Evolutionary conservation across 306 rosid genomes (phyloP).

Genomic region (Prunus salicina): DNA sequence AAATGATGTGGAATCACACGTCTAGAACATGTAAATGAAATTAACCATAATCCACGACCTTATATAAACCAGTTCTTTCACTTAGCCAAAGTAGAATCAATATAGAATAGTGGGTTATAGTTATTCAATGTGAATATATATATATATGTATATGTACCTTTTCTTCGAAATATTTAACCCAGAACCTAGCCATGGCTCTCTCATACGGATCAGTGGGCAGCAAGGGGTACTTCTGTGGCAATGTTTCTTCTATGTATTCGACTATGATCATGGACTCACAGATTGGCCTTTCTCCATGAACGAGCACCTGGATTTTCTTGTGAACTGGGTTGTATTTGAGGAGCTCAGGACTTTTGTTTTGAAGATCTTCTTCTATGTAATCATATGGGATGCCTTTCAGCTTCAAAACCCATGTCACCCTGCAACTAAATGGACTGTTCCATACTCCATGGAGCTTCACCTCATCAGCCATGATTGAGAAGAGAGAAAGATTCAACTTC

Average conservation of each 20-base stretch:
- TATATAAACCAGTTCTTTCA: no score
- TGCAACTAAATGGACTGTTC: conserved; percentile 43
- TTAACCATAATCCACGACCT: no score
- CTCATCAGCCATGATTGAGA: conserved; percentile 25
- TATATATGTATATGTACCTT: conserved; percentile 14
- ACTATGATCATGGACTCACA: conserved; percentile 50
- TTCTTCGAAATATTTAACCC: conserved; percentile 37
- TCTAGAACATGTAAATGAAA: no score
- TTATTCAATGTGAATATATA: no score
- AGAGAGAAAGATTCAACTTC: background rate
- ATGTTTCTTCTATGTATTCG: conserved; percentile 47
- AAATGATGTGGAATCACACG: no score
- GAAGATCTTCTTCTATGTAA: conserved; percentile 47
- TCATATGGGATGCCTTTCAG: conserved; percentile 50
- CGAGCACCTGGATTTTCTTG: conserved; percentile 50
- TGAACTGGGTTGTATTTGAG: conserved; percentile 44
- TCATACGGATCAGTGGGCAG: conserved; percentile 41
- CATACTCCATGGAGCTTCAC: conserved; percentile 48
- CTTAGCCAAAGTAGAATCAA: no score
- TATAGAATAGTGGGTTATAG: no score
- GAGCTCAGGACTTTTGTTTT: conserved; percentile 40
- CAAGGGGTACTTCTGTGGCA: conserved; percentile 39
- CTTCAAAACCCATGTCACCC: conserved; percentile 50
- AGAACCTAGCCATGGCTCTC: conserved; percentile 47
- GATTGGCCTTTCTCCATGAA: conserved; percentile 49